Base-by-base conservation (phyloP, 345 rosid genomes). In the Eucalyptus rudis region DNA sequence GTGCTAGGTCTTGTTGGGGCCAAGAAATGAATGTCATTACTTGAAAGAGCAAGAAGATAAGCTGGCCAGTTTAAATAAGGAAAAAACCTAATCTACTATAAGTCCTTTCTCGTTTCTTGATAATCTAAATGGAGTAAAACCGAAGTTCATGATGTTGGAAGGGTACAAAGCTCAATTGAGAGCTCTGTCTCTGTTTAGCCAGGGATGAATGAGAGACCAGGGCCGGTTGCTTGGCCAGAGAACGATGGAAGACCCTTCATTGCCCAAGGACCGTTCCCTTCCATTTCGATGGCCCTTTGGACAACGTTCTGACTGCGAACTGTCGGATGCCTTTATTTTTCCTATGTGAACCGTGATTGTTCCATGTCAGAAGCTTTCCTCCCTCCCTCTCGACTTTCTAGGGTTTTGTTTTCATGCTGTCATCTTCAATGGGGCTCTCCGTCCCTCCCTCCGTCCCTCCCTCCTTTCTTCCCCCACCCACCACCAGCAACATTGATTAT, bases 331-430 rank as follows among this genome's bases (percentile, higher is more conserved):
- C 43, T 40, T 56, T 33, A 24, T 43, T 27, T 50, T 58, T 20
- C 24, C 33, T 58, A n/a, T 76, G 47, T 76, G 64, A 80, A 87
- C 24, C 15, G 88, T 59, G 92, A 90, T 79, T 87, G 90, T 88
- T 88, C 91, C 79, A 58, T 79, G 90, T 58, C 91, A 90, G 91
- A 40, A 6, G 47, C 12, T 40, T 36, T 76, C 43, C 45, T 20
- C 87, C 49, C 54, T 24, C 36, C 7, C 84, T 68, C 86, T 66
- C 76, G 79, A 66, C 40, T 87, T 68, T 49, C 86, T 76, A 76
- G 89, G 89, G 89, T 88, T 88, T 76, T 88, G 89, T 88, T 88
- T 50, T 81, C 52, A 76, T 88, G 59, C 89, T 88, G 89, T 76
- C 89, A 19, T 76, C 89, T 88, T 88, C 89, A 40, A 43, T 86